phyloP scores from a whole-genome alignment of 148 eudicot genomes.

The Polygonum aviculare region DNA sequence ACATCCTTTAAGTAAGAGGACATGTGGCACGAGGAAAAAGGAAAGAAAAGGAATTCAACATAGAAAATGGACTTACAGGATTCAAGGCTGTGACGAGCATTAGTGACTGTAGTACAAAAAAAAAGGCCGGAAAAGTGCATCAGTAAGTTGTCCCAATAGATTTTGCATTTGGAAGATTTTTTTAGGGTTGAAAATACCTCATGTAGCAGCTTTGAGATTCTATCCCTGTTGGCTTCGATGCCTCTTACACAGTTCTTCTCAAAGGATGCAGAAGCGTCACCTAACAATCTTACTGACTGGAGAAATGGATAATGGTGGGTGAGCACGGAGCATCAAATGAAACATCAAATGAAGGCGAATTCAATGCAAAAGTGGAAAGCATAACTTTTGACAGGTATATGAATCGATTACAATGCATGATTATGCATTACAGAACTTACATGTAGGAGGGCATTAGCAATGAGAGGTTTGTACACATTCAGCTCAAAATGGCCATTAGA shows the following conservation, averaged over 20 bases:
- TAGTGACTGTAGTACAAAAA: slow-evolving; percentile 55
- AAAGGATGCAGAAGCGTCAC: slow-evolving; percentile 90
- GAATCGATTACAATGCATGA: background rate
- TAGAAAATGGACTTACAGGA: slow-evolving; percentile 55
- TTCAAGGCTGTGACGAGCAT: slow-evolving; percentile 97
- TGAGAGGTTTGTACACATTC: slow-evolving; percentile 93
- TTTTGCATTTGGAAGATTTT: background rate
- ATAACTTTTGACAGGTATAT: background rate
- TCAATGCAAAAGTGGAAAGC: background rate
- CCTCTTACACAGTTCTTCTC: slow-evolving; percentile 96
- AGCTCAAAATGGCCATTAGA: slow-evolving; percentile 98
- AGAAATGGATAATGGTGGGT: background rate
- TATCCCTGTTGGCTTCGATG: slow-evolving; percentile 82
- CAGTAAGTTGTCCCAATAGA: slow-evolving; percentile 14
- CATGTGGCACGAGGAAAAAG: background rate
- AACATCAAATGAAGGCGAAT: background rate
- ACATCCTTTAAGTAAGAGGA: background rate
- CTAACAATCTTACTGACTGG: slow-evolving; percentile 80
- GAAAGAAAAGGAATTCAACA: background rate
- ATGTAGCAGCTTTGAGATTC: slow-evolving; percentile 70
- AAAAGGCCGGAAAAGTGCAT: slow-evolving; percentile 6
- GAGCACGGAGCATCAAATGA: background rate
- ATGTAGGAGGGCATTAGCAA: slow-evolving; percentile 79
- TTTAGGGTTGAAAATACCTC: slow-evolving; percentile 32
- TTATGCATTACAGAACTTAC: slow-evolving; percentile 31